Evolutionary conservation across 2,329 filamentous ascomycete species (phyloP).

Genomic region (Diaporthe aspalathi): DNA sequence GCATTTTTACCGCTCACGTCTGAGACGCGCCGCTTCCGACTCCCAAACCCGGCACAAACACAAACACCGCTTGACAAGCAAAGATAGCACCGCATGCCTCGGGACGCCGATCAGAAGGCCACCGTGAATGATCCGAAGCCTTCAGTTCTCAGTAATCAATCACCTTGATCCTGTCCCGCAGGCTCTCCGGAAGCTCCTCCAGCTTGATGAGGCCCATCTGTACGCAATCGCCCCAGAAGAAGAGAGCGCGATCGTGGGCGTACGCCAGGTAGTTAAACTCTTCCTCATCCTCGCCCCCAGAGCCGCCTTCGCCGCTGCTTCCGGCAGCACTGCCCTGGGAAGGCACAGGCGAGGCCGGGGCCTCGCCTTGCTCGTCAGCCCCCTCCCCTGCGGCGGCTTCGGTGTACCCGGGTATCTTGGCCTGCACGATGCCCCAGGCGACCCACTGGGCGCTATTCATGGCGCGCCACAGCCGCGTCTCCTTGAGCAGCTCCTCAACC

Average conservation of each 20-base stretch:
- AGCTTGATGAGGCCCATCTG: conserved; percentile 77
- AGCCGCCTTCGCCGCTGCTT: conserved; percentile 40
- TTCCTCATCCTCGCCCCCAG: conserved; percentile 69
- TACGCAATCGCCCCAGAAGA: conserved; percentile 94
- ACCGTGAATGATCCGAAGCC: background rate
- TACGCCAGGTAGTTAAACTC: conserved; percentile 96
- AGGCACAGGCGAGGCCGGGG: conserved; percentile 37
- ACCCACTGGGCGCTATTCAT: conserved; percentile 93
- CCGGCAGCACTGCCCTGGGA: conserved; percentile 44
- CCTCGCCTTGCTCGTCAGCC: conserved; percentile 1
- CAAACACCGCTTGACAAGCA: background rate
- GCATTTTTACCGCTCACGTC: background rate
- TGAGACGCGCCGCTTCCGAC: background rate
- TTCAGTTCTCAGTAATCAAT: conserved; percentile 68
- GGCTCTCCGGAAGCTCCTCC: conserved; percentile 79
- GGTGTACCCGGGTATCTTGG: conserved; percentile 79
- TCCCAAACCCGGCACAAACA: background rate
- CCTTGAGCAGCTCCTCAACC: conserved; percentile 76
- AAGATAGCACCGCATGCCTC: background rate
- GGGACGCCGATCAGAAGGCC: too few relatives aligned
- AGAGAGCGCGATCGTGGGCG: conserved; percentile 88
- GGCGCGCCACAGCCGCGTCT: conserved; percentile 86
- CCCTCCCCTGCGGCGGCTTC: conserved; percentile 54
- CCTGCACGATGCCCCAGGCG: conserved; percentile 96
- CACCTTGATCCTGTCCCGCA: conserved; percentile 74